Evolutionary conservation across 2,329 filamentous ascomycete genomes (phyloP), one percentile per base, ranked within the genome.

Genomic region (Rhynchosporium agropyri): DNA sequence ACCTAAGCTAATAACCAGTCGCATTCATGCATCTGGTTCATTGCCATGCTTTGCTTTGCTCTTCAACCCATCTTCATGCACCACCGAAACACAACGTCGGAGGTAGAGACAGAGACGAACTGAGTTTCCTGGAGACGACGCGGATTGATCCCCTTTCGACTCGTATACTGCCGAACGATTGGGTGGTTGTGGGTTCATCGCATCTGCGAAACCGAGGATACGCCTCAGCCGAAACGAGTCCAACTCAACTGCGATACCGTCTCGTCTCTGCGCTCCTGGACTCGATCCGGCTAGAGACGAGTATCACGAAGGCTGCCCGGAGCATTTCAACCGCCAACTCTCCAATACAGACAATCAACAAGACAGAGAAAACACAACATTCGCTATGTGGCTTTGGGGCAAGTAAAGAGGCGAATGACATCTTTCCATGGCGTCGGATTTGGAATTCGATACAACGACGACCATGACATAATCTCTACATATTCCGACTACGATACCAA

Each of bases 401-500:
- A 20, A 28, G 28, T 8, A 6, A 26, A 26, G 54, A 36, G 2
- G n/a, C 43, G 43, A 46, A 46, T 8, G 43, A 36, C n/a, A 60
- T 38, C 28, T 38, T 49, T 61, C 58, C 45, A 65, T 63, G 65
- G 54, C 48, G 33, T 48, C 43, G 56, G 49, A 12, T 42, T 20
- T 38, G 56, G 31, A 42, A 51, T 49, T 65, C 64, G 60, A 65
- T 42, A 53, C 45, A 55, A 43, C 54, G 49, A 61, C 63, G 64
- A 51, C 61, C 67, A 66, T 68, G 66, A 67, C 57, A 48, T 58
- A 36, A 26, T 28, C 6, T 51, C 28, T 28, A 50, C 20, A 20
- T 33, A 13, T 13, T 46, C 42, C 36, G 48, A 28, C 13, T 28
- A 62, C 33, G 29, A 54, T 26, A 8, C 40, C 51, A 15, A 31